Evolutionary conservation across 2,329 filamentous ascomycete species (phyloP).

Genomic region (Cladophialophora chaetospira): DNA sequence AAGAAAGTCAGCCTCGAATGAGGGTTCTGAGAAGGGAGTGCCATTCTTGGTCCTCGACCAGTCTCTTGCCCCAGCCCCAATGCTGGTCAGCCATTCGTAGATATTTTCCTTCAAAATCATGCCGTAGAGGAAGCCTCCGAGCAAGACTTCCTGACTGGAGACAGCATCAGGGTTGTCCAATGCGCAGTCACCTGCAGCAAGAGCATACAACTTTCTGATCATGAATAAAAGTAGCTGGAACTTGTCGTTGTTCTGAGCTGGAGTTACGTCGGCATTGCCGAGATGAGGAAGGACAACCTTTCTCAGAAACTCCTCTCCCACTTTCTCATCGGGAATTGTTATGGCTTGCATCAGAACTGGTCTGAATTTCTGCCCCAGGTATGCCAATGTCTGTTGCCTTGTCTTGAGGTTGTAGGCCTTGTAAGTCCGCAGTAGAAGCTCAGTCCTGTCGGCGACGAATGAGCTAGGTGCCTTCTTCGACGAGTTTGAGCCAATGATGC

Average conservation of each 20-base stretch:
- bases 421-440: constrained; percentile 88
- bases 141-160: constrained; percentile 90
- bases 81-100: constrained; percentile 81
- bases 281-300: constrained; percentile 90
- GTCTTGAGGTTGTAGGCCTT: constrained; percentile 85
- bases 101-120: constrained; percentile 94
- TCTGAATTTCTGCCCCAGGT: constrained; percentile 87
- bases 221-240: constrained; percentile 94
- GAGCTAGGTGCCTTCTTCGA: constrained; percentile 82
- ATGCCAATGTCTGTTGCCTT: constrained; percentile 77
- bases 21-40: constrained; percentile 68
- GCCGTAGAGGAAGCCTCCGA: constrained; percentile 90
- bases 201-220: constrained; percentile 90
- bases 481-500: constrained; percentile 75
- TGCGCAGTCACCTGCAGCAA: constrained; percentile 89
- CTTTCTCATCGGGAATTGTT: constrained; percentile 83
- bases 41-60: constrained; percentile 56
- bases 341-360: constrained; percentile 81
- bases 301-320: constrained; percentile 85
- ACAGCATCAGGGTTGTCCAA: constrained; percentile 96
- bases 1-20: constrained; percentile 79
- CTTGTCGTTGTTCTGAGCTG: constrained; percentile 84
- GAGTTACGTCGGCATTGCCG: constrained; percentile 80
- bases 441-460: constrained; percentile 91
- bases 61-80: constrained; percentile 56